Conservation (phyloP, 805 yeast species). For the Wickerhamiella brachini region DNA sequence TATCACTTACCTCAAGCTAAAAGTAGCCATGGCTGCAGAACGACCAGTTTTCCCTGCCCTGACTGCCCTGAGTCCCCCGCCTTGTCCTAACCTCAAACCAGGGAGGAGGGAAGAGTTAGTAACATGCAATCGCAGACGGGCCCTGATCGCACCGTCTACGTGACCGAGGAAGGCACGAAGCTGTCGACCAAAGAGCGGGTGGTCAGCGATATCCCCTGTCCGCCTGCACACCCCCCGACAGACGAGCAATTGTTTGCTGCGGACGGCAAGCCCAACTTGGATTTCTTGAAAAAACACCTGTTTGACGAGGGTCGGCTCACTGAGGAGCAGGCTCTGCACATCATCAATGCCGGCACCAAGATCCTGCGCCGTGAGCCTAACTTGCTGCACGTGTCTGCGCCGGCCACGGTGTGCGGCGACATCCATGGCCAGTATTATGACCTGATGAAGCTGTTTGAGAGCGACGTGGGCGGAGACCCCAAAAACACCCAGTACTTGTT, state of each 20-base stretch:
- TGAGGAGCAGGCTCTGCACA: constrained; percentile 54
- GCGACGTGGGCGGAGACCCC: constrained; percentile 73
- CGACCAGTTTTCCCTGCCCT: no score
- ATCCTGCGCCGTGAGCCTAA: constrained; percentile 62
- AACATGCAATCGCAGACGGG: not conserved
- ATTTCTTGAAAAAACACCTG: constrained; percentile 60
- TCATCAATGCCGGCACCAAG: constrained; percentile 50
- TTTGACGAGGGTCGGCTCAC: constrained; percentile 66
- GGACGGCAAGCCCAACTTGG: constrained; percentile 46
- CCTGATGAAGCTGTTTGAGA: constrained; percentile 72
- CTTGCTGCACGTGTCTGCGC: constrained; percentile 70
- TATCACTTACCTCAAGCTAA: no score
- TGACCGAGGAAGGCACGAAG: constrained; percentile 34
- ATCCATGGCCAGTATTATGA: constrained; percentile 94
- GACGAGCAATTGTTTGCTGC: constrained; percentile 63
- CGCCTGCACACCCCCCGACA: constrained; percentile 49
- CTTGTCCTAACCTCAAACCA: no score
- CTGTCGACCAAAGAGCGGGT: constrained; percentile 46
- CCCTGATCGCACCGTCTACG: constrained; percentile 9
- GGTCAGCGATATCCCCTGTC: constrained; percentile 46
- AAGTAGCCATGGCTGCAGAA: no score
- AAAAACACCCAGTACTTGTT: constrained; percentile 61
- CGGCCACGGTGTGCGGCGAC: constrained; percentile 93
- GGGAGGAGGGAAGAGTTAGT: not conserved
- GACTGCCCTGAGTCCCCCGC: no score